Percentiles rank a stretch among this genome's conserved stretches.
phyloP scores from a whole-genome alignment of 352 stramenopile species.

The Peronosclerospora sorghi region DNA sequence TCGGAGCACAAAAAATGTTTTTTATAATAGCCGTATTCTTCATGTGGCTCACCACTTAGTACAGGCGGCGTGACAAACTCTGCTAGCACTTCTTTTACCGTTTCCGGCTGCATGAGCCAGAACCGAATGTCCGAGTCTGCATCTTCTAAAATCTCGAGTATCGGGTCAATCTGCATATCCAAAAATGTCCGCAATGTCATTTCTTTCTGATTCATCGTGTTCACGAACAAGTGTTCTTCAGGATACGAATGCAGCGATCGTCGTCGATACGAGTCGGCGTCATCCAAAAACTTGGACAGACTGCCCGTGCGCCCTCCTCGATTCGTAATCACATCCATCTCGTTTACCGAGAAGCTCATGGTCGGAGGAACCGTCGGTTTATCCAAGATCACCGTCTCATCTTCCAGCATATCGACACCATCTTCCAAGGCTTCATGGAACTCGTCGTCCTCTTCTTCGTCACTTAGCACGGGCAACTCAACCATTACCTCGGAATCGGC shows the following conservation, averaged over 20 bases:
- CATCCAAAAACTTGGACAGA: conserved; percentile 73
- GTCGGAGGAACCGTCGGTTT: conserved; percentile 34
- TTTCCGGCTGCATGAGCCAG: conserved; percentile 73
- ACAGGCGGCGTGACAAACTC: conserved; percentile 76
- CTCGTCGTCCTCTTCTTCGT: conserved; percentile 33
- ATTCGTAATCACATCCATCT: conserved; percentile 80
- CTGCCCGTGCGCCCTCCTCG: conserved; percentile 52
- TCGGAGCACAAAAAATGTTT: conserved; percentile 83
- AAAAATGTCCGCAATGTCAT: conserved; percentile 60
- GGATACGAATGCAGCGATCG: conserved; percentile 63
- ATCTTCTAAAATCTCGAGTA: conserved; percentile 79
- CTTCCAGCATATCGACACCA: conserved; percentile 19
- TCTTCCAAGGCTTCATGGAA: conserved; percentile 37
- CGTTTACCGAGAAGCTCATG: conserved; percentile 69
- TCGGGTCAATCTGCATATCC: conserved; percentile 76
- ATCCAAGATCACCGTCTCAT: conserved; percentile 6
- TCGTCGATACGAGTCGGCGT: conserved; percentile 59
- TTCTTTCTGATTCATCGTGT: conserved; percentile 42
- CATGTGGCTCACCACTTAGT: conserved; percentile 61
- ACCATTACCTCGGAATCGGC: conserved; percentile 7
- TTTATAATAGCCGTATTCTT: conserved; percentile 86
- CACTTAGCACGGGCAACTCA: conserved; percentile 14
- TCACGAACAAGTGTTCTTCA: conserved; percentile 44
- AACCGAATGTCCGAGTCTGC: conserved; percentile 75
- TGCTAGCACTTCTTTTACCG: conserved; percentile 61